Evolutionary conservation across 1,139 yeast species (phyloP).

Genomic region (Taphrina communis): DNA sequence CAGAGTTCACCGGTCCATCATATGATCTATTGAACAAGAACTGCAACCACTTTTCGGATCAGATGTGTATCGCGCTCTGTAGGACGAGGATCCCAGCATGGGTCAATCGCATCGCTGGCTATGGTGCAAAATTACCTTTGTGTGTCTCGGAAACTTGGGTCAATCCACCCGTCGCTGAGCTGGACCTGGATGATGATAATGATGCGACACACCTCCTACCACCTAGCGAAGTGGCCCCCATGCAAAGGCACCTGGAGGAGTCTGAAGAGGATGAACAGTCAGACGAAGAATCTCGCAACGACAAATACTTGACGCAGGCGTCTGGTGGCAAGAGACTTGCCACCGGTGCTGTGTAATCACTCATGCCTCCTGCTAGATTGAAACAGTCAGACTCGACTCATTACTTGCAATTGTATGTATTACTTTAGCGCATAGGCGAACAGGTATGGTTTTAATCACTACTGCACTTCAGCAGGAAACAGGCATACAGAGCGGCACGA

Average conservation of each 20-base stretch:
- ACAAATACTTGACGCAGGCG: conserved; percentile 11
- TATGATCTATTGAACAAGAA: conserved; percentile 32
- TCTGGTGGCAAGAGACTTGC: conserved; percentile 17
- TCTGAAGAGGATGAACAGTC: neutral
- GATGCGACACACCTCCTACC: conserved; percentile 32
- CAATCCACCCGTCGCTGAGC: conserved; percentile 34
- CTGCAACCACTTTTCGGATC: conserved; percentile 39
- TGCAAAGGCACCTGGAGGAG: conserved; percentile 23
- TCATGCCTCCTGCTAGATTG: too few relatives aligned
- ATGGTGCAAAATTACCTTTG: conserved; percentile 37
- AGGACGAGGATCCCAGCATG: conserved; percentile 39
- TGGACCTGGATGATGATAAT: neutral
- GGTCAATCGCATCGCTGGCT: conserved; percentile 42
- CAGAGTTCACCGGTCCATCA: conserved; percentile 28
- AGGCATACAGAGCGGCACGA: too few relatives aligned
- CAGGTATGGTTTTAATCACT: too few relatives aligned
- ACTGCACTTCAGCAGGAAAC: too few relatives aligned
- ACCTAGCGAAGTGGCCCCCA: conserved; percentile 37
- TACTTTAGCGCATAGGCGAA: too few relatives aligned
- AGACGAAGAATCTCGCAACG: conserved; percentile 17
- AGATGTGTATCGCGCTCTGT: conserved; percentile 32
- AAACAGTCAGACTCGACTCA: too few relatives aligned
- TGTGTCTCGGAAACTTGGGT: conserved; percentile 39
- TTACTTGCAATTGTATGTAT: too few relatives aligned
- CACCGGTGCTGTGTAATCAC: neutral